These are phyloP conservation scores for Phytophthora ohioensis DNA, from an alignment of 352 stramenopile species.

Conservation along the genomic window DNA sequence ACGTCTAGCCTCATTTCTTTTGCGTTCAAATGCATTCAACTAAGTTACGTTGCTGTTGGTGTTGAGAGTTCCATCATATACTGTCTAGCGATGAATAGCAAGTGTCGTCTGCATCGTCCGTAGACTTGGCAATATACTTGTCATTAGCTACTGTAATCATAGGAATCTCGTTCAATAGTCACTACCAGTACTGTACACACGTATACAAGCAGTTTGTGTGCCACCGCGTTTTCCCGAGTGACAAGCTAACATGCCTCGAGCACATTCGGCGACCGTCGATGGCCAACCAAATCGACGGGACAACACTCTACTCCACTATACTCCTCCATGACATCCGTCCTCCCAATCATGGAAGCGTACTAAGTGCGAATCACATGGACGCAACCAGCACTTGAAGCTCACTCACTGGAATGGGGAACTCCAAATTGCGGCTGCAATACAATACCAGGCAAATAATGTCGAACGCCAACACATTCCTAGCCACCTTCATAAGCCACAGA, in stretches of 20 bases:
- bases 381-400: background rate
- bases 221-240: conserved; percentile 21
- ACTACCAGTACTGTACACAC: background rate
- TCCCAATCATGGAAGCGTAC: conserved; percentile 7
- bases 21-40: background rate
- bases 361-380: conserved; percentile 24
- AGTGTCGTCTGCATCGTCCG: conserved; percentile 66
- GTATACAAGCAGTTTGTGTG: background rate
- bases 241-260: background rate
- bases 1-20: too few relatives aligned
- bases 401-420: background rate
- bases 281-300: conserved; percentile 35
- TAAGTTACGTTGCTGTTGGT: background rate
- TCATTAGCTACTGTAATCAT: conserved; percentile 83
- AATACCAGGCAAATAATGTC: background rate
- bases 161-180: conserved; percentile 22
- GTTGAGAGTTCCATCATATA: conserved; percentile 78
- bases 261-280: conserved; percentile 1
- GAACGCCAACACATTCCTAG: background rate
- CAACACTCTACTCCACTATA: conserved; percentile 19
- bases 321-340: conserved; percentile 8
- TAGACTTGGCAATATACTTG: conserved; percentile 54
- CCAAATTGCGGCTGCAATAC: background rate
- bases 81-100: conserved; percentile 90
- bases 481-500: background rate